These are phyloP conservation scores for Lentinula novae-zelandiae DNA, from an alignment of 1,284 basidiomycete species.

Conservation along the genomic window DNA sequence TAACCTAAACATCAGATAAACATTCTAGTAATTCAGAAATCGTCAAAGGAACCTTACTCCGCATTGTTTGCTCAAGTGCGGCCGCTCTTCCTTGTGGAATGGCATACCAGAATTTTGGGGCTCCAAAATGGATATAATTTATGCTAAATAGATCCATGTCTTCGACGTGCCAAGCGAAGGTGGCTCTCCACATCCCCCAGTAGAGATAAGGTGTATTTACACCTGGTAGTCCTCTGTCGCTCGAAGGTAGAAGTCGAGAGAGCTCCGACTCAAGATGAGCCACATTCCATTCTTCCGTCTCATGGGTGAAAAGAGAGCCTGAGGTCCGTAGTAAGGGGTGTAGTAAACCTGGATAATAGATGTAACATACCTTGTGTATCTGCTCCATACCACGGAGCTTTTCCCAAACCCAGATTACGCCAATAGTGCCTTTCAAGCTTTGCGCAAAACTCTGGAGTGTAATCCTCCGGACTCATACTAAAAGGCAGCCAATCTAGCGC, in stretches of 20 bases:
- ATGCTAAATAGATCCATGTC: conserved; percentile 98
- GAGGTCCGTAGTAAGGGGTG: conserved; percentile 1
- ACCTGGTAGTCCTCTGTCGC: conserved; percentile 74
- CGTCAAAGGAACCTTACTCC: conserved; percentile 43
- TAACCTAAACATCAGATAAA: conserved; percentile 48
- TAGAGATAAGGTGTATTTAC: conserved; percentile 98
- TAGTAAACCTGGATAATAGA: conserved; percentile 6
- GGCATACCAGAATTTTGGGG: conserved; percentile 96
- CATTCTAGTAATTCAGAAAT: not conserved
- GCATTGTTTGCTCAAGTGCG: conserved; percentile 80
- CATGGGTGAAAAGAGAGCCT: conserved; percentile 71
- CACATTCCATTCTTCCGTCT: conserved; percentile 64
- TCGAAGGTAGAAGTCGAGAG: conserved; percentile 72
- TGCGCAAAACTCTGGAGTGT: conserved; percentile 82
- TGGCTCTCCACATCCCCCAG: conserved; percentile 99
- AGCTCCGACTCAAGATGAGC: conserved; percentile 86
- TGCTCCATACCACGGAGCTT: conserved; percentile 93
- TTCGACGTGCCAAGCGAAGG: conserved; percentile 99
- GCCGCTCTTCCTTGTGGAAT: conserved; percentile 83
- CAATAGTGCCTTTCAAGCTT: conserved; percentile 91
- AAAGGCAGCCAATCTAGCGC: conserved; percentile 75
- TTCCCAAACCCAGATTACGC: conserved; percentile 86
- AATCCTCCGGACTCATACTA: conserved; percentile 68
- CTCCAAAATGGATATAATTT: conserved; percentile 99
- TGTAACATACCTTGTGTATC: conserved; percentile 75